A percentile compares a stretch with the other conserved stretches of the same genome.
phyloP scores from a whole-genome alignment of 495 filamentous ascomycete genomes.

The Podospora fimiseda region DNA sequence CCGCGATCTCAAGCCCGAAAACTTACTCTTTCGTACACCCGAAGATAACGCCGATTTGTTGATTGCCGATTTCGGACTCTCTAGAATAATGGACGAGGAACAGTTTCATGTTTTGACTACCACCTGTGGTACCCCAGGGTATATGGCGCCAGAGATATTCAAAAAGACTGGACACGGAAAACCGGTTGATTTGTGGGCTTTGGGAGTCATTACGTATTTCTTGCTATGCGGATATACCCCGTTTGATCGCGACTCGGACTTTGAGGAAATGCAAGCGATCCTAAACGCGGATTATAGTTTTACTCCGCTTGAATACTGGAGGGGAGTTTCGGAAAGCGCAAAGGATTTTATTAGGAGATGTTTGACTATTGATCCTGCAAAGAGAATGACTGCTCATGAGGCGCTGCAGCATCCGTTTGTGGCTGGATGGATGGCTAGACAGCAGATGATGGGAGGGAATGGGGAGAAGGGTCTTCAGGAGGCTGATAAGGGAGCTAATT shows the following conservation, averaged over 20 bases:
- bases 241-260: conserved; percentile 93
- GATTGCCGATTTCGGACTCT: conserved; percentile 94
- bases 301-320: conserved; percentile 95
- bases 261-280: conserved; percentile 99
- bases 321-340: conserved; percentile 75
- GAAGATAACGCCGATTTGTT: conserved; percentile 83
- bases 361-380: conserved; percentile 78
- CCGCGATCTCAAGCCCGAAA: conserved; percentile 72
- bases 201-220: conserved; percentile 97
- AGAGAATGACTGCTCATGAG: conserved; percentile 90
- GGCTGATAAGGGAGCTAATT: conserved; percentile 68
- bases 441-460: conserved; percentile 26
- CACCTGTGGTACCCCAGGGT: conserved; percentile 94
- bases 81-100: conserved; percentile 97
- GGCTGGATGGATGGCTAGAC: conserved; percentile 44
- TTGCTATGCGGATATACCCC: conserved; percentile 96
- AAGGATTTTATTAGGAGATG: conserved; percentile 81
- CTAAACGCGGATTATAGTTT: conserved; percentile 93
- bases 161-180: conserved; percentile 84
- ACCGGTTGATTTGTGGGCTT: conserved; percentile 89
- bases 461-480: conserved; percentile 47
- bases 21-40: conserved; percentile 70
- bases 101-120: conserved; percentile 97
- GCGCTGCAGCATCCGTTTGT: conserved; percentile 88
- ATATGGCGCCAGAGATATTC: conserved; percentile 95